Percentiles rank a stretch among this genome's conserved stretches.
Conservation (phyloP, 306 rosid genomes). For the Quercus suber region DNA sequence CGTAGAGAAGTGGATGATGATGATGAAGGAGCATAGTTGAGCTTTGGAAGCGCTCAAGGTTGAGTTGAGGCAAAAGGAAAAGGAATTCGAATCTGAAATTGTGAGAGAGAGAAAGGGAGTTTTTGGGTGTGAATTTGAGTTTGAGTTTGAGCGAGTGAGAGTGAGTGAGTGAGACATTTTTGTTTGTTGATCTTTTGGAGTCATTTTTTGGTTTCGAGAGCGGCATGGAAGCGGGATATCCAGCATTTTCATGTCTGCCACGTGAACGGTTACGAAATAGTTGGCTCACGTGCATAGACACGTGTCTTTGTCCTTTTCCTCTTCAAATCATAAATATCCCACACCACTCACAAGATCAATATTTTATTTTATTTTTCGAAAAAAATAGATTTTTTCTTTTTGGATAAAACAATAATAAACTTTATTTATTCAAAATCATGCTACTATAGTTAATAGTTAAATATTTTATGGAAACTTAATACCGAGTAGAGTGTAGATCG, state of each 20-base stretch:
- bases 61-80: neutral
- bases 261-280: conserved; percentile 37
- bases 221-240: conserved; percentile 2
- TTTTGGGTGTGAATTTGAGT: neutral
- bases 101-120: neutral
- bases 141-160: neutral
- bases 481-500: too few species aligned
- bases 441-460: too few species aligned
- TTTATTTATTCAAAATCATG: too few species aligned
- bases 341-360: too few species aligned
- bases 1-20: conserved; percentile 43
- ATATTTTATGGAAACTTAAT: too few species aligned
- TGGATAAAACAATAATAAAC: too few species aligned
- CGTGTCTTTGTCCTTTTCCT: conserved; percentile 5
- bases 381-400: too few species aligned
- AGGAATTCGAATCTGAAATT: neutral
- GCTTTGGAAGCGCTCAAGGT: neutral
- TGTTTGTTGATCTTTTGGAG: neutral
- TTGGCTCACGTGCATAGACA: neutral
- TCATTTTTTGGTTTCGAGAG: neutral
- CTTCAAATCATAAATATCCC: neutral
- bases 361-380: too few species aligned
- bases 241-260: conserved; percentile 35
- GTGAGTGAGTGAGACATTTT: neutral
- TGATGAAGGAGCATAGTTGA: conserved; percentile 46